Evolutionary conservation across 139 green algal species (phyloP), one percentile per base, ranked within the genome.

Genomic region (Penium margaritaceum): DNA sequence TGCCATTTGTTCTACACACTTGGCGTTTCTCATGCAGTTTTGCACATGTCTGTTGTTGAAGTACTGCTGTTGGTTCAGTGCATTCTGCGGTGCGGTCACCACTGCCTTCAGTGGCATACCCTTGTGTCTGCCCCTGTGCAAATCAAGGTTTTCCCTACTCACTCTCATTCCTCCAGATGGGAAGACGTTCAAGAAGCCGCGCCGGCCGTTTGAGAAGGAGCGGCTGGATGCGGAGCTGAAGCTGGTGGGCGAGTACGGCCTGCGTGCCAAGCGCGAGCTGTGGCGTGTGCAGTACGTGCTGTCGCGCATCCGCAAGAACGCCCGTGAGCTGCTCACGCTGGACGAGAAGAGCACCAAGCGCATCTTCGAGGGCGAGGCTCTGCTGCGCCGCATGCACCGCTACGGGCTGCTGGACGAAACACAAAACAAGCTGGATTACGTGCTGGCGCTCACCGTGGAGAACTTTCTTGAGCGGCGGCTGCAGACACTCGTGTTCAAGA

Each of bases 401-500:
- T 99, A 99, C 71, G 95, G 93, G 53, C 88, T 98, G 64, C 87
- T 99, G 81, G 89, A 94, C 33, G 79, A 85, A 60, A 51, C 34
- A 29, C 74, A 76, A 88, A 91, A 96, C 87, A 95, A 97, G 87
- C 88, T 99, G 29, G 93, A 99, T 96, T 98, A 97, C 87, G 95
- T 98, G 75, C 88, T 99, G 64, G 89, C 95, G 14, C 84, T 99
- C 72, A 91, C 83, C 3, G 85, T 93, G 43, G 80, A 91, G 77
- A 85, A 91, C 65, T 94, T 96, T 85, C 70, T 96, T 74, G 90
- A 95, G 88, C 83, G 90, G 57, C 84, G 88, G 43, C 81, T 95
- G 80, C 93, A 99, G 88, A 99, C 95, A 24, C 84, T 97, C 37
- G 95, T 99, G 29, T 99, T 98, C 87, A 99, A 99, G 90, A 89